Evolutionary conservation across 2,329 filamentous ascomycete genomes (phyloP), one percentile per base, ranked within the genome.

Genomic region (Cytospora piceicola): DNA sequence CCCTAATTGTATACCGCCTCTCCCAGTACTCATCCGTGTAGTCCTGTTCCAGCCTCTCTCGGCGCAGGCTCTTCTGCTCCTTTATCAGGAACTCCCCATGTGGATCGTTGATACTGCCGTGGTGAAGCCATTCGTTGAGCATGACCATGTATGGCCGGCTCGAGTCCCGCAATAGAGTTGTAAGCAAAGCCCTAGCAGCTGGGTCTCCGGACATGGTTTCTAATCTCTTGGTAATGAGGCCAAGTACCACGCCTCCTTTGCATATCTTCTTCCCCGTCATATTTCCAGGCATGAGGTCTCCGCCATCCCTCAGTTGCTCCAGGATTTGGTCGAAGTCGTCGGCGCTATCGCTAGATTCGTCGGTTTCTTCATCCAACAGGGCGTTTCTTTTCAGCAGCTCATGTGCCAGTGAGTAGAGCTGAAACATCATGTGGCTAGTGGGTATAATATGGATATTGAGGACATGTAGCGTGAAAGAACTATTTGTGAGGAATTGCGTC

Each of bases 1-100:
- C 93, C 66, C 95, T 90, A 69, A 99, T 90, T 5, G 95, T 98
- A 75, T 99, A 99, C 69, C 95, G 86, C 74, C 96, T 93, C 76
- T 99, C 95, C 95, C 95, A 99, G 77, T 99, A 99, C 74, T 99
- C 95, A 76, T 99, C 95, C 0, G 94, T 99, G 73, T 98, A 99
- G 76, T 99, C 95, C 74, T 97, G 90, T 74, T 98, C 93, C 3
- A 99, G 81, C 66, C 92, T 86, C 75, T 98, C 95, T 51, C 95
- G 87, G 66, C 90, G 90, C 72, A 99, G 97, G 73, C 94, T 97
- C 77, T 94, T 96, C 72, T 97, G 93, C 76, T 98, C 95, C 74
- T 96, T 96, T 74, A 99, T 89, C 61, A 99, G 80, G 71, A 99
- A 99, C 76, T 99, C 95, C 1, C 89, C 87, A 75, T 98, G 94